phyloP scores from a whole-genome alignment of 345 rosid species.

The Eucalyptus curtisii region DNA sequence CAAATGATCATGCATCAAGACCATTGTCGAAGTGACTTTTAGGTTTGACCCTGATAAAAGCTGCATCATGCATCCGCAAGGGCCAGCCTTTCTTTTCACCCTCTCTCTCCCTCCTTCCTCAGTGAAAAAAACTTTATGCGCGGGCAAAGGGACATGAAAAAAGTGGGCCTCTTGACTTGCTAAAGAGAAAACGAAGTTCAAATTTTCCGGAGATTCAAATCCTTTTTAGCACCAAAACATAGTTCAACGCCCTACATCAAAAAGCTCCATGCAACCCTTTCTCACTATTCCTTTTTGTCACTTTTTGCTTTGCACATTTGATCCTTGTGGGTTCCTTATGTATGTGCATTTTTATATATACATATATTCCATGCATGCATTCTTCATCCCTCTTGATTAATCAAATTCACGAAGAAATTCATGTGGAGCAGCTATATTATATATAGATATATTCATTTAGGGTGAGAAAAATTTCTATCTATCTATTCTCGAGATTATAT shows the following conservation, averaged over 20 bases:
- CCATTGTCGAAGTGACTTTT: conserved; percentile 2
- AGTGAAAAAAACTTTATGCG: neutral
- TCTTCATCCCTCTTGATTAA: neutral
- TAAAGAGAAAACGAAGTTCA: neutral
- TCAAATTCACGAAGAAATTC: neutral
- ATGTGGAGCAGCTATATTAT: neutral
- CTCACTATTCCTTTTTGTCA: neutral
- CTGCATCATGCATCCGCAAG: neutral
- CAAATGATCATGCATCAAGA: neutral
- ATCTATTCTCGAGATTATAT: neutral
- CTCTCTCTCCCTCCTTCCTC: neutral
- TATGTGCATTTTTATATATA: neutral
- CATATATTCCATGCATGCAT: neutral
- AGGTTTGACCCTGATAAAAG: conserved; percentile 27
- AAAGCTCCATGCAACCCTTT: neutral
- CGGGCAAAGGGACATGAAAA: neutral
- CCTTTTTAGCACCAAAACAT: conserved; percentile 22
- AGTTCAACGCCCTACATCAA: neutral
- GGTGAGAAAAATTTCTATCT: neutral
- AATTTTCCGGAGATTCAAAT: conserved; percentile 12
- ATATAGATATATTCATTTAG: neutral
- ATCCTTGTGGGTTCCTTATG: neutral
- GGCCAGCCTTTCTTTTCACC: conserved; percentile 6
- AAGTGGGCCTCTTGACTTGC: neutral
- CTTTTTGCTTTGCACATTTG: neutral